Conservation (phyloP, 805 yeast genomes). For the Starmerella apicola region DNA sequence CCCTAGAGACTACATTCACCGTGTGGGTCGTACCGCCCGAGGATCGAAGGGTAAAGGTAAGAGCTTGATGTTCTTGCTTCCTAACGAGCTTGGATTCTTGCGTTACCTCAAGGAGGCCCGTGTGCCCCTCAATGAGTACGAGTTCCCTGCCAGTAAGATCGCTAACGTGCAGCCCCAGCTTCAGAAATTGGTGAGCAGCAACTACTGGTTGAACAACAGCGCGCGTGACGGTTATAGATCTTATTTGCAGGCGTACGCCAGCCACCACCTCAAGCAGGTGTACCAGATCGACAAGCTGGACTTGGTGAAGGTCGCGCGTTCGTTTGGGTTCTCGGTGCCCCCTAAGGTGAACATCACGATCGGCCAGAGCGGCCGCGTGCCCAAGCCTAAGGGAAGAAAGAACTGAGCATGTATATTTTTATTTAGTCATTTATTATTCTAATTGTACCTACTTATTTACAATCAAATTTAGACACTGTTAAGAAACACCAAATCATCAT, state of each 20-base stretch:
- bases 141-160: constrained; percentile 84
- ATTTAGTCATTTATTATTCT: too few relatives aligned
- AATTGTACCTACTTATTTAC: too few relatives aligned
- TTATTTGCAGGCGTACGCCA: constrained; percentile 92
- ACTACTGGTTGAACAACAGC: constrained; percentile 83
- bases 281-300: constrained; percentile 93
- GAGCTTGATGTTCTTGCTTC: constrained; percentile 88
- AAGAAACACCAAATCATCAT: too few relatives aligned
- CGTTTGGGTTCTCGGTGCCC: constrained; percentile 83
- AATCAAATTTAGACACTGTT: too few relatives aligned
- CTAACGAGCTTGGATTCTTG: constrained; percentile 86
- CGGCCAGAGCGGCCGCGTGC: constrained; percentile 62
- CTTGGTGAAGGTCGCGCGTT: constrained; percentile 84
- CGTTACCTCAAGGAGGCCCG: constrained; percentile 92
- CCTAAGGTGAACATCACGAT: constrained; percentile 94
- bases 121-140: constrained; percentile 94
- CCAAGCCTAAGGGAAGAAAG: constrained; percentile 3
- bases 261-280: constrained; percentile 91
- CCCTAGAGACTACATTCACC: constrained; percentile 96
- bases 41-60: constrained; percentile 75
- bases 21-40: constrained; percentile 99
- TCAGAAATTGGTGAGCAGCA: constrained; percentile 78
- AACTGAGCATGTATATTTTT: neutral
- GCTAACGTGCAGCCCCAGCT: constrained; percentile 93
- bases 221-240: constrained; percentile 98